Evolutionary conservation across 768 basidiomycete species (phyloP), one percentile per base, ranked within the genome.

Genomic region (Lentinula sp.): DNA sequence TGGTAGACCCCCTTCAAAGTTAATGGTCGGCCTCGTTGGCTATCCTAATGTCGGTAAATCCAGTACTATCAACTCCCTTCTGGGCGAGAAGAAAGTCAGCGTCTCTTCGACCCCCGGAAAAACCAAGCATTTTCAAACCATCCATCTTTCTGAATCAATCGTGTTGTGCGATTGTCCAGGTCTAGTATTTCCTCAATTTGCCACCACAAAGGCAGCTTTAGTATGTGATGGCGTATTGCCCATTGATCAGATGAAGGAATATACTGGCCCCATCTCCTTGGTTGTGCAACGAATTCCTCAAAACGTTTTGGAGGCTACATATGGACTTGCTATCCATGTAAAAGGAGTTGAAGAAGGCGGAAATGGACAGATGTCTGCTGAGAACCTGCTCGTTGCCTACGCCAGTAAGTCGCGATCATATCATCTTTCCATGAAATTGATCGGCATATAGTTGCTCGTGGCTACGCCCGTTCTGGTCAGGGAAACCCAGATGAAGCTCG

Each of bases 11-110:
- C 84, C 87, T 0, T 71, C 77, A 28, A 93, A 85, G 69, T 78
- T 93, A 3, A 84, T 87, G 5, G 86, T 97, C 42, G 94, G 94
- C 36, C 84, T 99, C 13, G 97, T 99, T 45, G 97, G 97, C 33
- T 98, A 99, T 71, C 97, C 97, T 0, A 99, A 99, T 69, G 96
- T 98, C 23, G 97, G 97, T 15, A 99, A 99, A 74, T 98, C 96
- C 0, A 95, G 93, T 63, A 95, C 97, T 5, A 95, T 99, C 68
- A 99, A 99, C 71, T 91, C 96, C 6, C 81, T 99, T 6, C 80
- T 99, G 5, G 97, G 96, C 41, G 90, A 94, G 71, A 96, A 97
- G 78, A 94, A 92, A 81, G 97, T 99, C 64, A 97, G 94, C 70
- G 97, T 99, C 32, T 98, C 96, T 4, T 87, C 96, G 0, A 99